phyloP scores from a whole-genome alignment of 1,284 basidiomycete genomes.

The Ganoderma leucocontextum region DNA sequence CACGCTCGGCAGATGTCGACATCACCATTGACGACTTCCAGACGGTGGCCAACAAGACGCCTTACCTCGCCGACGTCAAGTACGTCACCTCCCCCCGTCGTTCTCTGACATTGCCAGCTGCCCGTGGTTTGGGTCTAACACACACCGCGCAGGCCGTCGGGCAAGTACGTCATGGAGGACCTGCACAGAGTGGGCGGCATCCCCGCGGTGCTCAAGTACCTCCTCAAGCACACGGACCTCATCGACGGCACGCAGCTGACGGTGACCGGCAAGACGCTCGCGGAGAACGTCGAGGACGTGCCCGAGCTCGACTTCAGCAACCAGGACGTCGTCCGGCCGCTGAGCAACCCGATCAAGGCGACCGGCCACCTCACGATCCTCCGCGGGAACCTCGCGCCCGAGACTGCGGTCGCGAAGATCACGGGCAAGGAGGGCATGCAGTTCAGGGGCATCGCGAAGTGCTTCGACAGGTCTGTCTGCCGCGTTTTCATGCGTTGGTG shows the following conservation, averaged over 20 bases:
- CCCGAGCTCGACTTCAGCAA: constrained; percentile 78
- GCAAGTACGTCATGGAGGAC: constrained; percentile 97
- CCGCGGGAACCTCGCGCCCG: constrained; percentile 90
- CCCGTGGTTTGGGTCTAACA: constrained; percentile 2
- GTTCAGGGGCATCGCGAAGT: constrained; percentile 85
- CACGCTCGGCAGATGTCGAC: constrained; percentile 87
- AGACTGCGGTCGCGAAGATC: constrained; percentile 93
- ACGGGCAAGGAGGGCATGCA: constrained; percentile 94
- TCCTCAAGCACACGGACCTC: constrained; percentile 86
- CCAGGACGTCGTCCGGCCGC: constrained; percentile 85
- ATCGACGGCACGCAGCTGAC: constrained; percentile 93
- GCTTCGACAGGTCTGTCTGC: constrained; percentile 70
- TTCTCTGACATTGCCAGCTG: too few relatives aligned
- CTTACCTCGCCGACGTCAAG: constrained; percentile 95
- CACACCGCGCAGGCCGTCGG: constrained; percentile 71
- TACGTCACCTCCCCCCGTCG: constrained; percentile 40
- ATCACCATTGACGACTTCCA: constrained; percentile 97
- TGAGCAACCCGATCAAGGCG: constrained; percentile 87
- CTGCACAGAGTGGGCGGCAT: constrained; percentile 92
- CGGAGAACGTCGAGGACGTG: constrained; percentile 89
- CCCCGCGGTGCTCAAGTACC: constrained; percentile 84
- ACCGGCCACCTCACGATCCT: constrained; percentile 95
- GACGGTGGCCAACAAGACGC: constrained; percentile 84
- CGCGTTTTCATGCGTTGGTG: not conserved
- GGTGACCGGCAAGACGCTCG: constrained; percentile 93